phyloP scores from a whole-genome alignment of 331 rosid species.

The Quercus phellos region DNA sequence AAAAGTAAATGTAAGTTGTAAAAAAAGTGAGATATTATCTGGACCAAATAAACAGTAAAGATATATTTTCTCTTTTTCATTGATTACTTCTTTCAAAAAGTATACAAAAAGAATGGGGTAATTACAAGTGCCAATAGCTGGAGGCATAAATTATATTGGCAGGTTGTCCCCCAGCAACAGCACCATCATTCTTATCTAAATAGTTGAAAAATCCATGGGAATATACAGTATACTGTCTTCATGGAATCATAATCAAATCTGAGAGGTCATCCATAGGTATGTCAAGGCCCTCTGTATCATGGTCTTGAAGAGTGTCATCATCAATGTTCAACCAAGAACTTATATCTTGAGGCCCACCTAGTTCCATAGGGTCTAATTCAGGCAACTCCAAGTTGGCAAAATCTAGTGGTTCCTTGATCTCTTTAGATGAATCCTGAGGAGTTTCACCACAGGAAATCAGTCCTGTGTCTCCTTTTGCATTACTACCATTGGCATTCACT shows the following conservation, averaged over 20 bases:
- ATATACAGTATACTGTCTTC: constrained; percentile 41
- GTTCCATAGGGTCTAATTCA: constrained; percentile 61
- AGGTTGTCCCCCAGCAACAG: constrained; percentile 43
- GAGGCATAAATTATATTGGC: constrained; percentile 52
- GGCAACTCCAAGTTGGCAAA: constrained; percentile 35
- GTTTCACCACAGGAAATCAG: constrained; percentile 20
- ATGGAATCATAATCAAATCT: constrained; percentile 43
- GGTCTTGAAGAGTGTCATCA: constrained; percentile 61
- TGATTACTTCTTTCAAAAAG: constrained; percentile 37
- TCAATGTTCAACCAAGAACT: constrained; percentile 67
- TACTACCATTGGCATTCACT: constrained; percentile 26
- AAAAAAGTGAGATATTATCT: constrained; percentile 31
- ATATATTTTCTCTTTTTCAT: constrained; percentile 24
- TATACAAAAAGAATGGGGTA: constrained; percentile 69
- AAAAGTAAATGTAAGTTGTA: constrained; percentile 20
- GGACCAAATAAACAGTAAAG: constrained; percentile 44
- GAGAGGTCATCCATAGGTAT: constrained; percentile 94
- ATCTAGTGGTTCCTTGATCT: constrained; percentile 39
- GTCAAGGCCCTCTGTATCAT: constrained; percentile 54
- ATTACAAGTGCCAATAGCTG: constrained; percentile 60
- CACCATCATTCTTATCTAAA: constrained; percentile 25
- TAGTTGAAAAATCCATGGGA: constrained; percentile 33
- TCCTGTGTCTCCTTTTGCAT: constrained; percentile 31
- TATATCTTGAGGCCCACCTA: constrained; percentile 64
- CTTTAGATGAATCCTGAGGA: constrained; percentile 32